Evolutionary conservation across 2,329 filamentous ascomycete genomes (phyloP).

Genomic region (Fusarium xylarioides): DNA sequence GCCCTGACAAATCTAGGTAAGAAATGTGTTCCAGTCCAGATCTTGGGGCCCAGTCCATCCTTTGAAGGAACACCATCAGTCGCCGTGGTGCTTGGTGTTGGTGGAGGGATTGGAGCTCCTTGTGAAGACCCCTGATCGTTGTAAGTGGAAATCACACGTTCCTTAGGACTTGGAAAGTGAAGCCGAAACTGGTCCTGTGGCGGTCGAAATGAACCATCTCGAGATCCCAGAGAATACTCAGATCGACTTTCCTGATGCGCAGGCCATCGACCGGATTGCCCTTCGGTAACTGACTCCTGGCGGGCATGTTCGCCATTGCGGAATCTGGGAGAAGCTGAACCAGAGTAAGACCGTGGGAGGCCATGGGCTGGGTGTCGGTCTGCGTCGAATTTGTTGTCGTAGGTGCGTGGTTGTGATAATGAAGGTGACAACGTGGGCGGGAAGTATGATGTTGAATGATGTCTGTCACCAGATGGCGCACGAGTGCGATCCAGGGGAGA

Average conservation of each 20-base stretch:
- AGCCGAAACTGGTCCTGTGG: constrained; percentile 48
- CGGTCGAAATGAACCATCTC: constrained; percentile 49
- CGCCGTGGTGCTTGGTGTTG: constrained; percentile 43
- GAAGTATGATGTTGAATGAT: constrained; percentile 59
- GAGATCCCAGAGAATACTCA: constrained; percentile 58
- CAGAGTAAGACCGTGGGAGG: constrained; percentile 49
- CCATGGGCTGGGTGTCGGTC: constrained; percentile 49
- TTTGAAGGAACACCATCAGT: constrained; percentile 61
- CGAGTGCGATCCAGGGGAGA: constrained; percentile 60
- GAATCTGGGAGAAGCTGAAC: constrained; percentile 57
- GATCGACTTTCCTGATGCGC: constrained; percentile 52
- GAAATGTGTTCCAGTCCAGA: constrained; percentile 74
- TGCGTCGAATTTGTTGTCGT: constrained; percentile 56
- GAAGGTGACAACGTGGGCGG: constrained; percentile 50
- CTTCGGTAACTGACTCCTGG: constrained; percentile 49
- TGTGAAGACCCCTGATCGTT: constrained; percentile 41
- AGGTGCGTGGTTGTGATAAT: constrained; percentile 55
- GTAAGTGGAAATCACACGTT: constrained; percentile 41
- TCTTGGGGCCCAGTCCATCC: constrained; percentile 72
- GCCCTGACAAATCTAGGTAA: constrained; percentile 71
- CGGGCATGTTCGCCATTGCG: constrained; percentile 51
- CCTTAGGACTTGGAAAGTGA: constrained; percentile 51
- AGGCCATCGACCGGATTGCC: constrained; percentile 51
- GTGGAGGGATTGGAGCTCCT: constrained; percentile 40
- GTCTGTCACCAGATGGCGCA: constrained; percentile 51